Evolutionary conservation across 768 basidiomycete genomes (phyloP), one percentile per base, ranked within the genome.

Genomic region (Rhodotorula paludigena): DNA sequence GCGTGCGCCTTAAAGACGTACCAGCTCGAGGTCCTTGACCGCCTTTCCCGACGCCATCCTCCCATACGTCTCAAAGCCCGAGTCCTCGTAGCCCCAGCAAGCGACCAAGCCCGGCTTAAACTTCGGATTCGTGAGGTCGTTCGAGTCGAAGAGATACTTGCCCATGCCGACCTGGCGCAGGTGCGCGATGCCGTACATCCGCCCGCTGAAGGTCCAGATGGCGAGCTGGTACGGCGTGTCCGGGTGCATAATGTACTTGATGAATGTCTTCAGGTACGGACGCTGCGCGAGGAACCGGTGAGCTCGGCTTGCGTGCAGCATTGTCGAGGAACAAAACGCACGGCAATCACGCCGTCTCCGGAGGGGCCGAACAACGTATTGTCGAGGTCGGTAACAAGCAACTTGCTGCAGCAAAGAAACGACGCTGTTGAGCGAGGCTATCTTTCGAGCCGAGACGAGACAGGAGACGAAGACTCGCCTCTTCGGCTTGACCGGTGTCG

Each of bases 211-310:
- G 2, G 68, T 57, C 59, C 59, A 60, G 42, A 68, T 52, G 12
- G 66, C 66, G 38, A 68, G 56, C 6, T 35, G 16, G 64, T 57
- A 71, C 0, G 69, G 62, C 15, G 65, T 57, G 2, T 2, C 11
- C 0, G 62, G 69, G 42, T 67, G 57, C 48, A 54, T 52, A 49
- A 71, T 25, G 62, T 71, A 71, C 0, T 38, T 23, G 47, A 71
- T 30, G 59, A 71, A 71, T 2, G 69, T 71, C 35, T 44, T 47
- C 48, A 71, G 63, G 58, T 57, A 71, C 18, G 69, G 69, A 0
- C 69, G 52, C 53, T 47, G 45, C 25, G 18, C 8, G 45, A 47
- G 45, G 9, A 16, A 8, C 9, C 45, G 8, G 45, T 12, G n/a
- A n/a, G n/a, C 18, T 42, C 41, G 20, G 41, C 41, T 11, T 11